These are phyloP conservation scores for Hydrangea macrophylla DNA, from an alignment of 148 eudicot species.

Conservation along the genomic window DNA sequence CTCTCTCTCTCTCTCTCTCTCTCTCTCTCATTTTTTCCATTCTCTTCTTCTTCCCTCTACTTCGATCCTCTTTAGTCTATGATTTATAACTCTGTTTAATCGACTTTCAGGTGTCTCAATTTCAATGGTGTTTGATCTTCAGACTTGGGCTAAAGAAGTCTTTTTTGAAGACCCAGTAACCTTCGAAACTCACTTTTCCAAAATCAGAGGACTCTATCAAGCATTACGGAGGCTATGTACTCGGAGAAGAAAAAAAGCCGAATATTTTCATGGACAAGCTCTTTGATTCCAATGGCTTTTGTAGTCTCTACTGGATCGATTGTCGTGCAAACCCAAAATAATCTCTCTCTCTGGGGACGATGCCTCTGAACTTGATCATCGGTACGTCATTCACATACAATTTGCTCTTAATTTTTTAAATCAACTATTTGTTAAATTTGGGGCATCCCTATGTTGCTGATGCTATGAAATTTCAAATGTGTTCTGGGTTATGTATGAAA, in stretches of 20 bases:
- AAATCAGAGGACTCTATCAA: conserved; percentile 11
- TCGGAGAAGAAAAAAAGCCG: conserved; percentile 19
- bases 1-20: too few species aligned
- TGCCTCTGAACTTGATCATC: conserved; percentile 26
- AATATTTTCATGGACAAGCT: conserved; percentile 32
- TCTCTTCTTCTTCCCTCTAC: too few species aligned
- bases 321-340: conserved; percentile 19
- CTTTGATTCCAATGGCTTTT: conserved; percentile 49
- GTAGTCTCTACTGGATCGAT: conserved; percentile 49
- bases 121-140: too few species aligned
- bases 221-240: conserved; percentile 11
- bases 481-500: neutral
- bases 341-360: conserved; percentile 45
- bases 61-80: too few species aligned
- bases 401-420: neutral
- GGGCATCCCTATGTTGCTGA: neutral
- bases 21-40: too few species aligned
- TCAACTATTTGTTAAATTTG: neutral
- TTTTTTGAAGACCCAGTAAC: too few species aligned
- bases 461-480: neutral
- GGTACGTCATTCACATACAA: conserved; percentile 16
- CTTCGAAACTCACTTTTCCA: conserved; percentile 20
- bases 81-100: too few species aligned
- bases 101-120: too few species aligned
- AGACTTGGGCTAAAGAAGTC: too few species aligned